Conservation (phyloP, 2,329 filamentous ascomycete genomes). For the Alternaria rosae region DNA sequence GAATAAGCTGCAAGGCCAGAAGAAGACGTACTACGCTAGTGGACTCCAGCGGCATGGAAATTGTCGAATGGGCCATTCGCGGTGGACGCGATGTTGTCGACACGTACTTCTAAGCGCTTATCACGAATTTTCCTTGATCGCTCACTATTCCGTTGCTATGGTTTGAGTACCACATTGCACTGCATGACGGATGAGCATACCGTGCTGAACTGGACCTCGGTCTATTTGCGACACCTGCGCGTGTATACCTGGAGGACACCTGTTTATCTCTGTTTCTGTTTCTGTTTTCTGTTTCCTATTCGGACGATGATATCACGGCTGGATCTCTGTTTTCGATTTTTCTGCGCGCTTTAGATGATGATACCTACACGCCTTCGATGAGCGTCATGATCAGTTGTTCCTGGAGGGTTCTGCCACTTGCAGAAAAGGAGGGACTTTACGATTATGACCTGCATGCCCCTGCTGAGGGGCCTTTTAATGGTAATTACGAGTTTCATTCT, state of each 20-base stretch:
- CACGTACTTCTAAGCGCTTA: conserved; percentile 38
- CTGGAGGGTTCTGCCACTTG: not conserved
- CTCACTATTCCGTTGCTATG: too few relatives aligned
- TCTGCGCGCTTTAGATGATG: conserved; percentile 5
- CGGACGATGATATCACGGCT: conserved; percentile 3
- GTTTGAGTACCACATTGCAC: too few relatives aligned
- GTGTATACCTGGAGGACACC: not conserved
- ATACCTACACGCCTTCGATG: conserved; percentile 32
- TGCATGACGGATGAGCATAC: not conserved
- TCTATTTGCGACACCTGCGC: not conserved
- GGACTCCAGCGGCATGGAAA: conserved; percentile 49
- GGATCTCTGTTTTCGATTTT: conserved; percentile 18
- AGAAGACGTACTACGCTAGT: conserved; percentile 49
- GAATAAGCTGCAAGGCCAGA: conserved; percentile 47
- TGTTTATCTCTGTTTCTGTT: not conserved
- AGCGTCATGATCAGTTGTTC: conserved; percentile 35
- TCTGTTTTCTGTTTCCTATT: not conserved
- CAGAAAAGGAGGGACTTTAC: conserved; percentile 4
- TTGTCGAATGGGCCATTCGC: conserved; percentile 48
- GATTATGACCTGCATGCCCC: conserved; percentile 19
- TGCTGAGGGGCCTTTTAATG: not conserved
- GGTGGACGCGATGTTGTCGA: conserved; percentile 47
- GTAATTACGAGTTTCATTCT: conserved; percentile 3
- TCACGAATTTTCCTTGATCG: not conserved
- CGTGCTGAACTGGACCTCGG: not conserved